Evolutionary conservation across 441 rosid genomes (phyloP).

Genomic region (Isatis lusitanica): DNA sequence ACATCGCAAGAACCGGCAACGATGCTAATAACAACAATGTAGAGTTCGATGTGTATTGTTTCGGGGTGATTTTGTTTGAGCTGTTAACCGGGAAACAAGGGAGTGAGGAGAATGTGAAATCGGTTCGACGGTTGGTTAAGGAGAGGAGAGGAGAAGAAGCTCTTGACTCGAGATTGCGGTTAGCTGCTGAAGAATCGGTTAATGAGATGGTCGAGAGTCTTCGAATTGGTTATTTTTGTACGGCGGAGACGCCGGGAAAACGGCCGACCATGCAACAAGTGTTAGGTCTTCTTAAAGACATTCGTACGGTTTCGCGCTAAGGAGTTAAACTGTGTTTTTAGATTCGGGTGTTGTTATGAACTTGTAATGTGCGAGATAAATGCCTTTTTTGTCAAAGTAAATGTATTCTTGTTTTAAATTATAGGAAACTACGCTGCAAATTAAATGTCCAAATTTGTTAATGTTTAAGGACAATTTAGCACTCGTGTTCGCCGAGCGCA

Average conservation of each 20-base stretch:
- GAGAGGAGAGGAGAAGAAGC: conserved; percentile 63
- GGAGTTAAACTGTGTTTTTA: neutral
- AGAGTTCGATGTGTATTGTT: conserved; percentile 50
- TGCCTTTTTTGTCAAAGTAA: conserved; percentile 2
- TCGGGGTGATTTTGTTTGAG: conserved; percentile 71
- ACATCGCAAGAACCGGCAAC: conserved; percentile 20
- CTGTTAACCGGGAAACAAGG: conserved; percentile 65
- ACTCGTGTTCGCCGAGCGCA: too few species aligned
- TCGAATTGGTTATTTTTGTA: conserved; percentile 76
- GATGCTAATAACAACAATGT: conserved; percentile 9
- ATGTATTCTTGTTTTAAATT: neutral
- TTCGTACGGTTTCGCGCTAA: conserved; percentile 44
- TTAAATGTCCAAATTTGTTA: neutral
- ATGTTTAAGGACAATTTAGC: too few species aligned
- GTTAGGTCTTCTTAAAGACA: conserved; percentile 81
- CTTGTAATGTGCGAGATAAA: neutral
- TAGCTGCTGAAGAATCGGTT: conserved; percentile 46
- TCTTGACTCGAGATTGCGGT: conserved; percentile 59
- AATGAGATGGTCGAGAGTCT: conserved; percentile 78
- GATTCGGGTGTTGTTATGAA: conserved; percentile 3
- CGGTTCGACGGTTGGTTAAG: conserved; percentile 63
- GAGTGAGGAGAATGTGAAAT: conserved; percentile 49
- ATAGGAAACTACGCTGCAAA: neutral
- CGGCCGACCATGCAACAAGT: conserved; percentile 95
- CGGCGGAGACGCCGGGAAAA: conserved; percentile 73